A percentile compares a stretch with the other conserved stretches of the same genome.
Conservation (phyloP, 2,329 filamentous ascomycete species). For the Parastagonospora nodorum region DNA sequence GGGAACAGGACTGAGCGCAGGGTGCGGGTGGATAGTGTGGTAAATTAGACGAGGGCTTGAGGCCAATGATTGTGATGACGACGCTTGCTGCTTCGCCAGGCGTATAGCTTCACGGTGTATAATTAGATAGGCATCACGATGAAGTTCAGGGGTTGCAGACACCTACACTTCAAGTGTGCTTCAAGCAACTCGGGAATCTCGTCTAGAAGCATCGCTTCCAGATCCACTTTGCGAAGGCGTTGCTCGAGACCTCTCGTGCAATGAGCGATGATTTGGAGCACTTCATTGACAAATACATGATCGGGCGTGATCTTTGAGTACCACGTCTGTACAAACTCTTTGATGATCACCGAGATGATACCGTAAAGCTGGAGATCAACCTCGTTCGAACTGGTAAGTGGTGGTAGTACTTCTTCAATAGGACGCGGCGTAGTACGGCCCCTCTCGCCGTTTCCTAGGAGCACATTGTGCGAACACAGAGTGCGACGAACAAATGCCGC, state of each 20-base stretch:
- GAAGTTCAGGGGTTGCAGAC: constrained; percentile 27
- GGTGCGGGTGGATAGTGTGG: constrained; percentile 81
- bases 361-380: constrained; percentile 93
- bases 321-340: constrained; percentile 91
- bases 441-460: constrained; percentile 57
- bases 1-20: constrained; percentile 79
- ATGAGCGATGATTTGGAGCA: constrained; percentile 89
- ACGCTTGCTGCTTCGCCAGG: constrained; percentile 62
- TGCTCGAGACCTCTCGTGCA: constrained; percentile 88
- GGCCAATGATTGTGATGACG: constrained; percentile 63
- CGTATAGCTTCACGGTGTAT: constrained; percentile 67
- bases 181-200: constrained; percentile 84
- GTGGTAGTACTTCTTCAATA: constrained; percentile 83
- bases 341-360: constrained; percentile 84
- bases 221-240: constrained; percentile 78
- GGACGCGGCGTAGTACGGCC: constrained; percentile 64
- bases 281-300: constrained; percentile 82
- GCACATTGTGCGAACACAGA: constrained; percentile 71
- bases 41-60: constrained; percentile 73
- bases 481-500: constrained; percentile 79
- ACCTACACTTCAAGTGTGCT: constrained; percentile 76
- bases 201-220: constrained; percentile 82
- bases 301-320: constrained; percentile 92
- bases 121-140: constrained; percentile 31
- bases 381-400: constrained; percentile 91